Percentiles rank a stretch among this genome's conserved stretches.
phyloP scores from a whole-genome alignment of 805 yeast species.

The Suhomyces sp. region DNA sequence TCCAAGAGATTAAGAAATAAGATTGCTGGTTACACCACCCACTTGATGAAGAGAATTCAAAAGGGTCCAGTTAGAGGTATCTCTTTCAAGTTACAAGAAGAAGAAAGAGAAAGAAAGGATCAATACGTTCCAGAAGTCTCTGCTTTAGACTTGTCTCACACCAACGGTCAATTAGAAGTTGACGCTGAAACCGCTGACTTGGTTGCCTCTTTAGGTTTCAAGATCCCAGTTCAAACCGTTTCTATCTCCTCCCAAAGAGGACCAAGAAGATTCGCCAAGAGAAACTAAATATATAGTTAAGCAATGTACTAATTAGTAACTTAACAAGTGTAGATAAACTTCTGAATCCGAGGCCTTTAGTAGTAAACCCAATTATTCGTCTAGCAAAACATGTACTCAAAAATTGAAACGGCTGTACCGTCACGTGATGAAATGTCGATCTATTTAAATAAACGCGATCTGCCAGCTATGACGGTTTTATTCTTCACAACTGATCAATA shows the following conservation, averaged over 20 bases:
- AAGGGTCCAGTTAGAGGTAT: conserved; percentile 99
- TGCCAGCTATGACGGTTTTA: too few species aligned
- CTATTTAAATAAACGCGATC: too few species aligned
- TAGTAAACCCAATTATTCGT: too few species aligned
- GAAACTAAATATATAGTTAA: conserved; percentile 53
- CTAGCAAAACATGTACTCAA: too few species aligned
- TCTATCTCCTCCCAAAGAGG: conserved; percentile 87
- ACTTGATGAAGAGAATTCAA: conserved; percentile 99
- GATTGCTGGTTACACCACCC: conserved; percentile 99
- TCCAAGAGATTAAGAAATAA: conserved; percentile 99
- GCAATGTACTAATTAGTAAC: conserved; percentile 8
- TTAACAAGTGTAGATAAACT: too few species aligned
- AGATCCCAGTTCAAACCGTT: conserved; percentile 79
- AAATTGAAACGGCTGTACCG: too few species aligned
- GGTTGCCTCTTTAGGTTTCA: conserved; percentile 90
- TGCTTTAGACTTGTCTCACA: conserved; percentile 96
- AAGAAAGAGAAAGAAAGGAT: conserved; percentile 99
- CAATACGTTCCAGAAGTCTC: conserved; percentile 99
- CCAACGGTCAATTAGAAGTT: conserved; percentile 94
- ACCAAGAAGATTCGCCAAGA: conserved; percentile 89
- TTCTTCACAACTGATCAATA: too few species aligned
- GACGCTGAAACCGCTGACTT: conserved; percentile 95
- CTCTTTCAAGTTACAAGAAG: conserved; percentile 99
- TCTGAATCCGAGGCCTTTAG: too few species aligned
- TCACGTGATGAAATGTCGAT: too few species aligned